Evolutionary conservation across 2,329 filamentous ascomycete species (phyloP), one percentile per base, ranked within the genome.

Genomic region (Aspergillus sp.): DNA sequence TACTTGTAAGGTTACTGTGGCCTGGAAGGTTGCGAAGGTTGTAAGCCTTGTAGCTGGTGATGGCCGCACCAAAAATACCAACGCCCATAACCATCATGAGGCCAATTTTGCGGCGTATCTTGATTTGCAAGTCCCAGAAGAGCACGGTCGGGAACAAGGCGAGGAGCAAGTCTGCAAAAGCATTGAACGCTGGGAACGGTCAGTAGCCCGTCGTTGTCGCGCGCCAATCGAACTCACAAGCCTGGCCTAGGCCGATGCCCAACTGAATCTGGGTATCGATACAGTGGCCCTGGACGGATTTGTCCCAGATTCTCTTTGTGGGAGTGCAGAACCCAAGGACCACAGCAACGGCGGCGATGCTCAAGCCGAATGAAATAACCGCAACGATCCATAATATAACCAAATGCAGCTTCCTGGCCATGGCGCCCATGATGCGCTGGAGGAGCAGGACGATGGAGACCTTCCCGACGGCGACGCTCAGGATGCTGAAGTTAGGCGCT

Each of bases 371-470:
- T 2, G 44, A 45, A 2, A 46, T 10, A 1, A 34, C 19, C 3
- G 37, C 40, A 8, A 46, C 24, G 12, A 28, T 29, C 24, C 41
- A 45, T 1, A 47, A 19, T 1, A 45, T 35, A 24, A 39, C 35
- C 8, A 38, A 30, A 5, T 27, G 39, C 7, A 24, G 15, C n/a
- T 17, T 16, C 6, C 32, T 36, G 3, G 39, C 37, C 1, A 34
- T 25, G 22, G 20, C 26, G 1, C 39, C 39, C 29, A 45, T 29
- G 3, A 40, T 24, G 5, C 39, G 40, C 4, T 43, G 33, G 1
- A 48, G 30, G 1, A 44, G 47, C 7, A 43, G 29, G 8, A 33
- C 37, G 11, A 45, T 40, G 2, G 42, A 38, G 6, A 47, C 33
- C 15, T 45, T 45, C 2, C 39, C 42, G 3, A 45, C 35, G 7